A percentile compares a stretch with the other conserved stretches of the same genome.
These are phyloP conservation scores for Przewalskia tangutica DNA, from an alignment of 257 asterid genomes.

Conservation along the genomic window DNA sequence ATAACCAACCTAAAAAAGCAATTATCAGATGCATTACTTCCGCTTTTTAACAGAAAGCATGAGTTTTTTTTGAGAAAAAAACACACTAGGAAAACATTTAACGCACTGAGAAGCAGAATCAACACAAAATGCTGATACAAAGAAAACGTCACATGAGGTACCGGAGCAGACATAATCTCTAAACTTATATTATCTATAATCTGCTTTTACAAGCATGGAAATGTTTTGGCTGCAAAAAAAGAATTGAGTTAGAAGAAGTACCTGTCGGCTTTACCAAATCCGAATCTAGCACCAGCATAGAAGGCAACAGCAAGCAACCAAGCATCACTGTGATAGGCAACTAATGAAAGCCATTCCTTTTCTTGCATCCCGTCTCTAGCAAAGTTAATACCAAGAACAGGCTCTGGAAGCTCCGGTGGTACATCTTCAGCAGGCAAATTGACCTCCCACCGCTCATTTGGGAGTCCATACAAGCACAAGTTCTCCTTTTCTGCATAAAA, in stretches of 20 bases:
- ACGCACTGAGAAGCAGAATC: not conserved
- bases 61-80: not conserved
- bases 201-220: not conserved
- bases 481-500: constrained; percentile 30
- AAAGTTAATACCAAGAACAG: constrained; percentile 40
- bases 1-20: not conserved
- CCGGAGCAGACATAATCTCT: not conserved
- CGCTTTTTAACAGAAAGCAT: not conserved
- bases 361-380: constrained; percentile 39
- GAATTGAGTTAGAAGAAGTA: not conserved
- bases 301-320: constrained; percentile 40
- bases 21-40: not conserved
- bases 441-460: constrained; percentile 36
- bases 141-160: not conserved
- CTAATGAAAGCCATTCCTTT: constrained; percentile 36
- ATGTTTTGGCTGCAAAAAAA: not conserved
- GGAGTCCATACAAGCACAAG: constrained; percentile 34
- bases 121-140: not conserved
- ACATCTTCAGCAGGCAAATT: constrained; percentile 36
- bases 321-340: constrained; percentile 39
- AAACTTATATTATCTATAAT: not conserved
- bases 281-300: constrained; percentile 30
- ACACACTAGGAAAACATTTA: not conserved
- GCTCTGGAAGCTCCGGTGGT: constrained; percentile 46
- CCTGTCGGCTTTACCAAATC: constrained; percentile 36